Conservation (phyloP, 192 early-diverging fungal species). For the Backusella psychrophila region DNA sequence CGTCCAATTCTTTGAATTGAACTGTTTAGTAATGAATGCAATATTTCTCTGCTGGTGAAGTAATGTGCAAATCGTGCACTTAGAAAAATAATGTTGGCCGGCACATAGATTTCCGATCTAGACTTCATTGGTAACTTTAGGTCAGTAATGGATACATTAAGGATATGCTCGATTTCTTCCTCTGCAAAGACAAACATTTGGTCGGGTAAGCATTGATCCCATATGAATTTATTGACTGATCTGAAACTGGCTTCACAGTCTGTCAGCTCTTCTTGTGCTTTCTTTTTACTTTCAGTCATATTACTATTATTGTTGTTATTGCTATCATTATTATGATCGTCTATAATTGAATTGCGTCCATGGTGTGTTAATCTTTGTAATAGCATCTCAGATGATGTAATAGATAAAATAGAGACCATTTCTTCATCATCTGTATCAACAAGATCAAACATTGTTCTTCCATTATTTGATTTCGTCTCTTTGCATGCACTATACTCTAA, state of each 20-base stretch:
- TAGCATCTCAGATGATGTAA: conserved; percentile 44
- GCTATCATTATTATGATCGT: neutral
- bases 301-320: neutral
- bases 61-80: conserved; percentile 88
- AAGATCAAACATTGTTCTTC: conserved; percentile 76
- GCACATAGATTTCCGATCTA: conserved; percentile 61
- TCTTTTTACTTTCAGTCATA: neutral
- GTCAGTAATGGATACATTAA: conserved; percentile 66
- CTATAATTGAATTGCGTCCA: conserved; percentile 2
- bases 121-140: conserved; percentile 59
- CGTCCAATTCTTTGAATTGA: conserved; percentile 56
- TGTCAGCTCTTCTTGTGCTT: neutral
- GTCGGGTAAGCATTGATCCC: conserved; percentile 78
- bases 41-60: conserved; percentile 67
- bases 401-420: conserved; percentile 56
- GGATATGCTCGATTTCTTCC: conserved; percentile 67
- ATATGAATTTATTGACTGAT: conserved; percentile 60
- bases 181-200: conserved; percentile 95
- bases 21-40: conserved; percentile 65
- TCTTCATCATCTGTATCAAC: conserved; percentile 52
- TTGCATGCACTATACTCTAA: conserved; percentile 76
- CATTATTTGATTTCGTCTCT: conserved; percentile 61
- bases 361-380: conserved; percentile 3
- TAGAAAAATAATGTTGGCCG: conserved; percentile 88
- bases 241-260: conserved; percentile 19